Conservation (phyloP, 1,139 yeast species). For the Magnusiomyces magnusii region DNA sequence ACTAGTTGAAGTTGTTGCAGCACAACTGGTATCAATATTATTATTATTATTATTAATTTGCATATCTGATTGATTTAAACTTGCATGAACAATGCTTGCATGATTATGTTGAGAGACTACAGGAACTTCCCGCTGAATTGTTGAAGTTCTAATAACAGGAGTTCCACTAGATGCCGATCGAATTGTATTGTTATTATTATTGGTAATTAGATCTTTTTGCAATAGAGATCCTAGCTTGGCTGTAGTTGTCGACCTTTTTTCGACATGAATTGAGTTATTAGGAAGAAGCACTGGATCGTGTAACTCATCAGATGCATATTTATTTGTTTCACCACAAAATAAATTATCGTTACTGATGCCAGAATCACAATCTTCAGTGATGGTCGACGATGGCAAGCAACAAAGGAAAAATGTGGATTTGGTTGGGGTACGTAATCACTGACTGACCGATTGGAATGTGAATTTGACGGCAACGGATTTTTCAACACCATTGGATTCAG, state of each 20-base stretch:
- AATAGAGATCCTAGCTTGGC: neutral
- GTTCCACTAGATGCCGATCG: conserved; percentile 12
- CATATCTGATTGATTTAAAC: too few relatives aligned
- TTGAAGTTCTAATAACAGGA: neutral
- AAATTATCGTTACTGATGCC: too few relatives aligned
- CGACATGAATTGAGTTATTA: neutral
- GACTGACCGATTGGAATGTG: conserved; percentile 8
- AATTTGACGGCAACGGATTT: neutral
- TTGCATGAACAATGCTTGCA: neutral
- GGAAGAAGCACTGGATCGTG: neutral
- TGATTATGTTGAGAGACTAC: neutral
- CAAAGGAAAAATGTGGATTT: neutral
- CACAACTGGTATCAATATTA: too few relatives aligned
- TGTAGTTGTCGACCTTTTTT: neutral
- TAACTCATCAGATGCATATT: neutral
- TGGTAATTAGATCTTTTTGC: neutral
- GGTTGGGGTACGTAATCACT: conserved; percentile 15
- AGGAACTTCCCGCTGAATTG: conserved; percentile 3
- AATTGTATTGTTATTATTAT: neutral
- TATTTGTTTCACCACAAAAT: too few relatives aligned
- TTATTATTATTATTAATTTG: neutral
- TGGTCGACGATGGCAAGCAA: conserved; percentile 1
- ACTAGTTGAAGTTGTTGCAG: too few relatives aligned
- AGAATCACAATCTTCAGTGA: neutral
- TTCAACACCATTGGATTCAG: neutral